phyloP scores from a whole-genome alignment of 2,329 filamentous ascomycete species.

The Fusarium sp. region DNA sequence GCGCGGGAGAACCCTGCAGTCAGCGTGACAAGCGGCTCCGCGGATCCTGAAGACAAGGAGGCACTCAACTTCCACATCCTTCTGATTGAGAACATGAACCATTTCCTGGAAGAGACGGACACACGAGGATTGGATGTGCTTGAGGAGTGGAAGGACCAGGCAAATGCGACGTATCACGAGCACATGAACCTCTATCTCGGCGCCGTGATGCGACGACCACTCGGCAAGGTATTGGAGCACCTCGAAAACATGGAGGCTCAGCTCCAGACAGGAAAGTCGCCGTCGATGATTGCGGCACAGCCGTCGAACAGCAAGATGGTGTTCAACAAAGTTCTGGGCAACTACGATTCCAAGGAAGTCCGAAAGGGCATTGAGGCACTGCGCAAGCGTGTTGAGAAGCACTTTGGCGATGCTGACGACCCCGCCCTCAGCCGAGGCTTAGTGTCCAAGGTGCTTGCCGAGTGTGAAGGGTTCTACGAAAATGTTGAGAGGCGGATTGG shows the following conservation, averaged over 20 bases:
- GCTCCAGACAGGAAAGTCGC: constrained; percentile 71
- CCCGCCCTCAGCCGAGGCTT: constrained; percentile 73
- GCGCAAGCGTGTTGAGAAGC: constrained; percentile 94
- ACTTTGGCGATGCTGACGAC: constrained; percentile 92
- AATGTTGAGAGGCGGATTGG: constrained; percentile 74
- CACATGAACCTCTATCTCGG: constrained; percentile 91
- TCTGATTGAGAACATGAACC: constrained; percentile 98
- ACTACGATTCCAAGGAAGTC: constrained; percentile 87
- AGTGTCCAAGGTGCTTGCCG: constrained; percentile 70
- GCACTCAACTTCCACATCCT: constrained; percentile 97
- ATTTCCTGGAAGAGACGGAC: constrained; percentile 94
- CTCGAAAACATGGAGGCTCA: constrained; percentile 89
- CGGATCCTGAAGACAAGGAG: constrained; percentile 89
- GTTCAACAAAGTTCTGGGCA: constrained; percentile 88
- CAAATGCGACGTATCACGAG: constrained; percentile 83
- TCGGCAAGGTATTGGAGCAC: constrained; percentile 93
- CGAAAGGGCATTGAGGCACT: constrained; percentile 91
- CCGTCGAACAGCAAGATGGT: constrained; percentile 86
- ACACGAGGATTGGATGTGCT: constrained; percentile 81
- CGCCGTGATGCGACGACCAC: constrained; percentile 88
- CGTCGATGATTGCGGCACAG: constrained; percentile 79
- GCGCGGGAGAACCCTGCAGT: constrained; percentile 78
- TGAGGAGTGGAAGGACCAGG: constrained; percentile 86
- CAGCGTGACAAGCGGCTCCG: constrained; percentile 59
- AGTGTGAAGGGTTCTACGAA: constrained; percentile 75